Evolutionary conservation across 257 asterid genomes (phyloP).

Genomic region (Solanum paucissectum): DNA sequence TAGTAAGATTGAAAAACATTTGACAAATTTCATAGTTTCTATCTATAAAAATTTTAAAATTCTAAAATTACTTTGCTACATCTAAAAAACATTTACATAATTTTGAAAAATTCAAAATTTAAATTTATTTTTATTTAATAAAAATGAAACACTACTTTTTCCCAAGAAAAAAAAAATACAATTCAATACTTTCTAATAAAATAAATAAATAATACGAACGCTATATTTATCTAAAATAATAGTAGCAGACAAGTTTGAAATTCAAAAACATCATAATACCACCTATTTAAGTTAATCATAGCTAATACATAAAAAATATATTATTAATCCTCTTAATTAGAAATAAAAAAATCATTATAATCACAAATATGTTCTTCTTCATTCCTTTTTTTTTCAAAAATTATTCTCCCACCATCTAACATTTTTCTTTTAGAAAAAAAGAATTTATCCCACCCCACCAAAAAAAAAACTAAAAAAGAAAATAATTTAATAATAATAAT

Average conservation of each 20-base stretch:
- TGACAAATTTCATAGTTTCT: neutral
- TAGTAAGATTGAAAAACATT: neutral
- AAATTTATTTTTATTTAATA: neutral
- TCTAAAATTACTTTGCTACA: neutral
- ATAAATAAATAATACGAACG: neutral
- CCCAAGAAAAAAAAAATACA: no score
- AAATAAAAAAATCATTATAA: neutral
- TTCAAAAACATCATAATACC: neutral
- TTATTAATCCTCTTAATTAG: neutral
- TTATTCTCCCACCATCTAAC: neutral
- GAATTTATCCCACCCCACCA: neutral
- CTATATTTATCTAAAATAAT: neutral
- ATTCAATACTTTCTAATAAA: neutral
- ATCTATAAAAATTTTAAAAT: neutral
- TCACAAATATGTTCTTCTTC: neutral
- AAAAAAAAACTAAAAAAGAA: neutral
- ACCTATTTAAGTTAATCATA: neutral
- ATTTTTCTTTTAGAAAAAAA: neutral
- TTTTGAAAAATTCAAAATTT: neutral
- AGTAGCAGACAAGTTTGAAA: neutral
- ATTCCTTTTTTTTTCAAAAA: no score
- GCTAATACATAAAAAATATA: neutral
- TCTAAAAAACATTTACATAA: neutral
- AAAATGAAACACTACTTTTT: neutral
- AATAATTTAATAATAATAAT: no score